Evolutionary conservation across 352 stramenopile genomes (phyloP), one percentile per base, ranked within the genome.

Genomic region (Phytophthora fragariaefolia): DNA sequence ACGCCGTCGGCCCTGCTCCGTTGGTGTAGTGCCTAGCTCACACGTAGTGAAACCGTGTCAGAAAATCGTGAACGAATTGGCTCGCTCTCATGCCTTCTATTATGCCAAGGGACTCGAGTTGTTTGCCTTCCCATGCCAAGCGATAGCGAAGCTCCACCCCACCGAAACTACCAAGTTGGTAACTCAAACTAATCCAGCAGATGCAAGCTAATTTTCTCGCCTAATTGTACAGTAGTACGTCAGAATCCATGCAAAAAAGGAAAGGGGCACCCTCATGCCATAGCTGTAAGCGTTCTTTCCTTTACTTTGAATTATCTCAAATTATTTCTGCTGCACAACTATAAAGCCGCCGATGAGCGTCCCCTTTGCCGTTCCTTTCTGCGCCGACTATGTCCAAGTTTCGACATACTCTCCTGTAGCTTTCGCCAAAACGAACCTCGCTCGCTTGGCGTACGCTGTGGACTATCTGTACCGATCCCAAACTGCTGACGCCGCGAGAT

Each of bases 31-130:
- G 6, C 13, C 10, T n/a, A 10, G 4, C 58, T 48, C 22, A 58
- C 22, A 24, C 22, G 28, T 4, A 20, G 15, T 22, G 38, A 20
- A 43, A 45, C 40, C 3, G 1, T 4, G 13, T 42, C 52, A 94
- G 85, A 92, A 90, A 85, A 76, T 92, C 22, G 62, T 94, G 10
- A 83, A 38, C 20, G 87, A 96, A 56, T 61, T 96, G 43, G 79
- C 79, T 42, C 82, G 87, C 4, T 93, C 85, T 4, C 78, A 93
- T 13, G 74, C 80, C 3, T 93, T 90, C 49, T 93, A 91, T 50
- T 79, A 94, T 63, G 84, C 84, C 18, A 94, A 87, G 62, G 86
- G 82, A 3, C 66, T 96, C 9, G 85, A 96, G 58, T 50, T 82
- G 20, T 93, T 93, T 53, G 76, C 83, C 2, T 17, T 66, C 6